Evolutionary conservation across 148 eudicot genomes (phyloP).

Genomic region (Camellia sinensis): DNA sequence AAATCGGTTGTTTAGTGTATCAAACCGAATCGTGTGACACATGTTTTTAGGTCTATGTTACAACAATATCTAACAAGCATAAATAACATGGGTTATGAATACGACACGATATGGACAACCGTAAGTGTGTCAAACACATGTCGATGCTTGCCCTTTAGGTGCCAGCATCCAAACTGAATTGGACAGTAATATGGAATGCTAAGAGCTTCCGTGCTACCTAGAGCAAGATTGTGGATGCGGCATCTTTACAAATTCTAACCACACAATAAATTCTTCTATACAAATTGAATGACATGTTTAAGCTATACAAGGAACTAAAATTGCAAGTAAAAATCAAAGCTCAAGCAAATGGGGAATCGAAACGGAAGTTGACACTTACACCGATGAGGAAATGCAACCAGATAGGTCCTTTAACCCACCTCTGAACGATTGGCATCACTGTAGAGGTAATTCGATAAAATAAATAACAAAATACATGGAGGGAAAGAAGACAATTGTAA

Average conservation of each 20-base stretch:
- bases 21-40: no score
- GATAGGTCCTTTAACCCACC: constrained; percentile 82
- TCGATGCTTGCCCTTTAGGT: neutral
- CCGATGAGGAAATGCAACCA: constrained; percentile 94
- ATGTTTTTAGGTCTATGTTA: no score
- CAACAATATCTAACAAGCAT: no score
- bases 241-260: neutral
- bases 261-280: neutral
- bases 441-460: constrained; percentile 9
- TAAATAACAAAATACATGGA: neutral
- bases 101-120: neutral
- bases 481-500: neutral
- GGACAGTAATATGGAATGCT: neutral
- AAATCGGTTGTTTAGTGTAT: no score
- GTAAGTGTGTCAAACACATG: neutral
- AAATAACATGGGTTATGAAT: no score
- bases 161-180: neutral
- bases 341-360: neutral
- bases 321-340: neutral
- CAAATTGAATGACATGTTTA: neutral
- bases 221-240: neutral
- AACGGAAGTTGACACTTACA: constrained; percentile 43
- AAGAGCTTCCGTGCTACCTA: neutral
- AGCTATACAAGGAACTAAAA: neutral
- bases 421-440: constrained; percentile 85